These are phyloP conservation scores for Excoecaria agallocha DNA, from an alignment of 345 rosid species.

Conservation along the genomic window DNA sequence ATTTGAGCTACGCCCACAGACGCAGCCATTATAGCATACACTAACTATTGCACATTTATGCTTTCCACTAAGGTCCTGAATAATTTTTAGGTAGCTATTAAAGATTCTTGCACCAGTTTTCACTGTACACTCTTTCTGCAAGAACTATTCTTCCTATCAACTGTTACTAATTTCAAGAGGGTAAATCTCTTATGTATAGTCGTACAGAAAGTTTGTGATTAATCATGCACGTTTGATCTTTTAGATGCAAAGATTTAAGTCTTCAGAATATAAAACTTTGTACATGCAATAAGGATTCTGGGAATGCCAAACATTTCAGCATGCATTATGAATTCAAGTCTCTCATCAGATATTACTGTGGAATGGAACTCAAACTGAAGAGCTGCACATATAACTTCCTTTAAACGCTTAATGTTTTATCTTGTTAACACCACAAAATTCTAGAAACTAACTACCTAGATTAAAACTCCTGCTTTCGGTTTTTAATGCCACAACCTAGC, in stretches of 20 bases:
- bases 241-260: too few species aligned
- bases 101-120: neutral
- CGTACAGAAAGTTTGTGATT: too few species aligned
- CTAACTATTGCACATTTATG: neutral
- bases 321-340: neutral
- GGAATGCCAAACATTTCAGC: too few species aligned
- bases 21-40: neutral
- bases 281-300: too few species aligned
- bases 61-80: neutral
- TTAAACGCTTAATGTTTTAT: neutral
- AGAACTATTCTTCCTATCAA: too few species aligned
- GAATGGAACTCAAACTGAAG: neutral
- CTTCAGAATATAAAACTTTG: too few species aligned
- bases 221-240: too few species aligned
- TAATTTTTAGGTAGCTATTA: neutral
- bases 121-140: too few species aligned
- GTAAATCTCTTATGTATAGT: too few species aligned
- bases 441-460: neutral
- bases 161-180: too few species aligned
- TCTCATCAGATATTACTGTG: neutral
- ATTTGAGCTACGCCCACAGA: neutral
- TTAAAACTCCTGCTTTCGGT: neutral
- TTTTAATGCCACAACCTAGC: slow-evolving; percentile 31
- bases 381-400: slow-evolving; percentile 6
- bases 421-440: slow-evolving; percentile 6